These are phyloP conservation scores for Rhexocercosporidium sp. DNA, from an alignment of 2,329 filamentous ascomycete genomes.

Conservation along the genomic window DNA sequence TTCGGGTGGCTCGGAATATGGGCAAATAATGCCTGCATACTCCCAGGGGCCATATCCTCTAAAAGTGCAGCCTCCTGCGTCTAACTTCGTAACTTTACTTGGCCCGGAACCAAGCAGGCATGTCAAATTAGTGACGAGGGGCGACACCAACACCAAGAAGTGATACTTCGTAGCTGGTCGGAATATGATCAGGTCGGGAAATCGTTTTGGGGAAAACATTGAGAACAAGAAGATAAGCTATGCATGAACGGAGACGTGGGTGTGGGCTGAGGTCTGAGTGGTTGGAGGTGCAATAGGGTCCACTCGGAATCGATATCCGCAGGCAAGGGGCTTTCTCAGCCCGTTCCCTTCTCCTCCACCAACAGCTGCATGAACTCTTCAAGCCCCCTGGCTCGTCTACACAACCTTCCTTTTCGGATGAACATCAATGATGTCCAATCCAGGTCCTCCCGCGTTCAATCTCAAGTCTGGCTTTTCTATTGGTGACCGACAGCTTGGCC, in stretches of 20 bases:
- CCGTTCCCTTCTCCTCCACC: not conserved
- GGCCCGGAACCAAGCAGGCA: not conserved
- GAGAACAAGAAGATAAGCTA: not conserved
- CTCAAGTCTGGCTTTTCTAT: not conserved
- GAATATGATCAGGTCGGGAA: not conserved
- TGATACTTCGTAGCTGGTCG: not conserved
- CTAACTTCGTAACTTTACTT: not conserved
- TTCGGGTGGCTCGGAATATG: not conserved
- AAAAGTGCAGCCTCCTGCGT: conserved; percentile 3
- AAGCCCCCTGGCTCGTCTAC: not conserved
- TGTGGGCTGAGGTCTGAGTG: not conserved
- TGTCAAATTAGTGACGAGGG: not conserved
- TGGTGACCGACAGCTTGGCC: not conserved
- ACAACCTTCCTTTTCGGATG: not conserved
- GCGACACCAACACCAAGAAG: not conserved
- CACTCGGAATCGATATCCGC: not conserved
- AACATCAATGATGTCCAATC: not conserved
- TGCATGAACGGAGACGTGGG: not conserved
- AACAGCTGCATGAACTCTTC: not conserved
- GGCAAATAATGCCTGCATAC: not conserved
- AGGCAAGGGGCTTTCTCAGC: not conserved
- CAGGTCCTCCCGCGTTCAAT: conserved; percentile 5
- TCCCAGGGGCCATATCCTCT: not conserved
- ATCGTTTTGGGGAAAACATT: not conserved
- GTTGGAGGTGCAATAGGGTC: not conserved